A percentile compares a stretch with the other conserved stretches of the same genome.
phyloP scores from a whole-genome alignment of 139 green algal species.

The Trebouxia sp. region DNA sequence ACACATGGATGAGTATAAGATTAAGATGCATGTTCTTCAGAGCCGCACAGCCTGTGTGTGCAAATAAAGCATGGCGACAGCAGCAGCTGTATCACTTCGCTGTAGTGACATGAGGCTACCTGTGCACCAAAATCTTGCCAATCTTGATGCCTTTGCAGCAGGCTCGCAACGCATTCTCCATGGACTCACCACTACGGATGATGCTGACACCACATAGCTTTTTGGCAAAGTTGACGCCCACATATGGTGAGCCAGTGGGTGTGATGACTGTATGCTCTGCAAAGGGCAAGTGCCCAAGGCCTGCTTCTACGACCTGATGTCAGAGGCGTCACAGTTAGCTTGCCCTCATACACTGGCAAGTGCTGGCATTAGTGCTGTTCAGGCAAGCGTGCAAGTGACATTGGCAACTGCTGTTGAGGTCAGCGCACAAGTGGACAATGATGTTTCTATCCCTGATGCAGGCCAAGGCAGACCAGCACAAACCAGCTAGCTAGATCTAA shows the following conservation, averaged over 20 bases:
- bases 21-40: no score
- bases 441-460: no score
- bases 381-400: no score
- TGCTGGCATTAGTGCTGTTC: no score
- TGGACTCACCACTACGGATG: conserved; percentile 91
- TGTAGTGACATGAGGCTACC: no score
- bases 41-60: no score
- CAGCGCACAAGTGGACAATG: no score
- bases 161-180: conserved; percentile 95
- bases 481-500: no score
- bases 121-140: conserved; percentile 96
- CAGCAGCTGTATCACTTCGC: neutral
- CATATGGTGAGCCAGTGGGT: conserved; percentile 83
- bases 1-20: no score
- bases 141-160: conserved; percentile 99
- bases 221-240: conserved; percentile 95
- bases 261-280: conserved; percentile 86
- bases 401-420: no score
- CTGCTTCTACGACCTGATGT: conserved; percentile 78
- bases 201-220: conserved; percentile 94
- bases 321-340: neutral
- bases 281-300: conserved; percentile 93
- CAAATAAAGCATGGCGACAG: no score
- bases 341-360: neutral
- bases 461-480: no score